Base-by-base conservation (phyloP, 1,139 yeast genomes). In the Pichia sp. region DNA sequence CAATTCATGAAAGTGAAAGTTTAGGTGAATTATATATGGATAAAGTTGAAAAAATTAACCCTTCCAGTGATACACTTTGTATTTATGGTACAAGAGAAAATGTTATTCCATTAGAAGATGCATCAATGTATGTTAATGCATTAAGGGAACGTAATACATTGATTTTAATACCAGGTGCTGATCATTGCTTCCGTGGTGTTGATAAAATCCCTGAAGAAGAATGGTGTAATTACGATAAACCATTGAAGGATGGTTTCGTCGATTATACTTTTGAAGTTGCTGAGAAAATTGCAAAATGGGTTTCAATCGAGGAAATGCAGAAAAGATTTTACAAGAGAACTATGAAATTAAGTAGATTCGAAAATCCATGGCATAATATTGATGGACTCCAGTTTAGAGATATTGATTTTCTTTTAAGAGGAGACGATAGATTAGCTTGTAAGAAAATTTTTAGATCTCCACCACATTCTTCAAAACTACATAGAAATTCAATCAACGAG, bases 311-410 rank as follows among this genome's bases (percentile, higher is more conserved):
- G 5, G 64, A 66, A 9, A 81, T 79, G 49, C 61, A 75, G 28
- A 55, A 59, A 14, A 63, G 93, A 43, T 83, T 80, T 53, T 64
- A 67, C 46, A 55, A 62, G 7, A 48, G 61, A 2, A 63, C 68
- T 31, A 45, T 53, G 20, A 56, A 52, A 18, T 64, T 79, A 10
- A 71, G 72, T 1, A 58, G 57, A 19, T 56, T 35, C 31, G 32
- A 48, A 17, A 44, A 50, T 1, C 39, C 59, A 38, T 80, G 84
- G 82, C 76, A 76, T 48, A 46, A 60, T 1, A 69, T 82, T 33
- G 85, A 77, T 28, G 91, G 93, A 0, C 74, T 84, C 11, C 85
- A 86, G 54, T 80, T 84, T 53, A 69, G 96, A 50, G 95, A 85
- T 54, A 59, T 80, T 44, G 96, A n/a, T n/a, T n/a, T n/a, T n/a